Percentiles rank a stretch among this genome's conserved stretches.
Evolutionary conservation across 2,329 filamentous ascomycete genomes (phyloP).

Genomic region (Magnaporthiopsis incrustans): DNA sequence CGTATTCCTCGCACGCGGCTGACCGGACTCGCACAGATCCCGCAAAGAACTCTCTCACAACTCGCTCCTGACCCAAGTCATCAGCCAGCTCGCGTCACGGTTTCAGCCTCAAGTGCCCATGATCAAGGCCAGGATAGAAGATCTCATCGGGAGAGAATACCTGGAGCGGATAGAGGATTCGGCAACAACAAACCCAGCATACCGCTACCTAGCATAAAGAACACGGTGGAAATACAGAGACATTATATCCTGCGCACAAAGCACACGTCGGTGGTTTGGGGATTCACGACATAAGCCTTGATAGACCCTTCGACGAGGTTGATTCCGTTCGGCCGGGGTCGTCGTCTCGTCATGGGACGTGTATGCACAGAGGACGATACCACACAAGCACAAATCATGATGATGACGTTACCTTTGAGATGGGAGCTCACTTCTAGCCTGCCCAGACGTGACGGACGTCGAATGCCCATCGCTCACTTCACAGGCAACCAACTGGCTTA

Average conservation of each 20-base stretch:
- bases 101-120: constrained; percentile 71
- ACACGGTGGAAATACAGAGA: not conserved
- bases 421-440: no score
- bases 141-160: constrained; percentile 69
- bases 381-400: not conserved
- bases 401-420: no score
- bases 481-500: no score
- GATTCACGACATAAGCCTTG: not conserved
- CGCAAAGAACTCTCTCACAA: constrained; percentile 65
- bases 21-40: constrained; percentile 42
- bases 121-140: constrained; percentile 76
- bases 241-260: no score
- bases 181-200: constrained; percentile 49
- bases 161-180: constrained; percentile 65
- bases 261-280: no score
- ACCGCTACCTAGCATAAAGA: constrained; percentile 60
- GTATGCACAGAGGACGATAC: not conserved
- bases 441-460: no score
- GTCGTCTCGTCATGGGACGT: no score
- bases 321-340: no score
- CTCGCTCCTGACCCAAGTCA: constrained; percentile 62
- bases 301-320: no score
- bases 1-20: not conserved
- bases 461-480: no score
- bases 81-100: constrained; percentile 57